Conservation (phyloP, 2,329 filamentous ascomycete species). For the Torrubiellomyces zombiae region DNA sequence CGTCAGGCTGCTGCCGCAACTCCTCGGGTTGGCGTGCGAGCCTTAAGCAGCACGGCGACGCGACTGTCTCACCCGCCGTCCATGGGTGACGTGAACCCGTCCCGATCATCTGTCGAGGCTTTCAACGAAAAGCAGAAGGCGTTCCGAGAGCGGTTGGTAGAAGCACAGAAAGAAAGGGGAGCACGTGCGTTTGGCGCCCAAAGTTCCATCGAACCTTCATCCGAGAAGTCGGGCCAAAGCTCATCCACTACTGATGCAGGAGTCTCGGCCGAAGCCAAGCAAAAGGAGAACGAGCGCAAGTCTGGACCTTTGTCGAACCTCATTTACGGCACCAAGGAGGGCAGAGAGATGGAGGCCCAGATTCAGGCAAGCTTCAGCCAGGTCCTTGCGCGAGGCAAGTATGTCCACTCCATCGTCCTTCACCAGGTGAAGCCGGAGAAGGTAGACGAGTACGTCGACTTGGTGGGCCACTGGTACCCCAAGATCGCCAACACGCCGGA, state of each 20-base stretch:
- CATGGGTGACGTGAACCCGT: constrained; percentile 62
- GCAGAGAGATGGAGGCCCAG: constrained; percentile 82
- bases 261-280: constrained; percentile 35
- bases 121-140: constrained; percentile 75
- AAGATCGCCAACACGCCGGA: constrained; percentile 67
- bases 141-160: constrained; percentile 68
- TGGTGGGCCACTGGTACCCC: constrained; percentile 87
- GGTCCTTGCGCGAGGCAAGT: constrained; percentile 88
- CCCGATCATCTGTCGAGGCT: constrained; percentile 46
- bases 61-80: constrained; percentile 43
- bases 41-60: constrained; percentile 38
- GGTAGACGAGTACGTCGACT: constrained; percentile 82
- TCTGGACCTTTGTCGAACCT: constrained; percentile 64
- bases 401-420: constrained; percentile 94
- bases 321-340: constrained; percentile 95
- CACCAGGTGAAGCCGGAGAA: constrained; percentile 92
- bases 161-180: constrained; percentile 66
- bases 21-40: constrained; percentile 32
- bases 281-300: constrained; percentile 45
- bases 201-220: constrained; percentile 25
- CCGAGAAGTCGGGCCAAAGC: constrained; percentile 21
- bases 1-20: constrained; percentile 24
- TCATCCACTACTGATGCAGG: constrained; percentile 20
- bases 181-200: constrained; percentile 51
- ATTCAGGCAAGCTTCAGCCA: constrained; percentile 94